Base-by-base conservation (phyloP, 345 rosid species). In the Arabis alpina region DNA sequence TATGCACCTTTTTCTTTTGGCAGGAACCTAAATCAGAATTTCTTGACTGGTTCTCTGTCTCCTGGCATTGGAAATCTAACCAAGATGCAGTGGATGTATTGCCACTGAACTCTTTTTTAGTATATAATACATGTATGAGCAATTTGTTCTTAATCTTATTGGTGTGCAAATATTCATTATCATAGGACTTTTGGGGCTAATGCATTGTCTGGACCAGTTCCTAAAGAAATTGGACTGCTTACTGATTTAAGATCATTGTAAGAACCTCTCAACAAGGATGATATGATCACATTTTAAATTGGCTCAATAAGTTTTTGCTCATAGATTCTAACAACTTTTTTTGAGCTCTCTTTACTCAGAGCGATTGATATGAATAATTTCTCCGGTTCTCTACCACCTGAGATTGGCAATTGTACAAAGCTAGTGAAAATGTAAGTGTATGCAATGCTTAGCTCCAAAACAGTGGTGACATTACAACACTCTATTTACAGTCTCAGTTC, bases 201-300 rank as follows among this genome's bases (percentile, higher is more conserved):
- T 75, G 73, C 86, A 3, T 54, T 86, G 59, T 84, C 85, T 2
- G 93, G 91, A 53, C 87, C 86, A 55, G 63, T 90, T 58, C 96
- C 93, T 4, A 79, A 65, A 69, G 93, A 90, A 77, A 76, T 90
- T 32, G 93, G 96, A n/a, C 41, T 68, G 59, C 91, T 87, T 68
- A 76, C 86, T 48, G 87, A 83, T 62, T 73, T 87, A 69, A 51
- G 72, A 49, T 36, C 36, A 15, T 14, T 89, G 96, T 87, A 85
- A 80, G 86, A 48, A 51, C 43, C 41, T 48, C 13, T 25, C 52
- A 47, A 16, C 52, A 19, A 4, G 11, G 36, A 23, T 23, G 3
- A 23, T n/a, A 5, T 53, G 12, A 8, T 48, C 67, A 23, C 19
- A 6, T 53, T 15, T 9, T 50, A 58, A 48, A 12, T 25, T 73